Percentiles rank a stretch among this genome's conserved stretches.
Evolutionary conservation across 805 yeast species (phyloP).

Genomic region (Ogataea kodamae): DNA sequence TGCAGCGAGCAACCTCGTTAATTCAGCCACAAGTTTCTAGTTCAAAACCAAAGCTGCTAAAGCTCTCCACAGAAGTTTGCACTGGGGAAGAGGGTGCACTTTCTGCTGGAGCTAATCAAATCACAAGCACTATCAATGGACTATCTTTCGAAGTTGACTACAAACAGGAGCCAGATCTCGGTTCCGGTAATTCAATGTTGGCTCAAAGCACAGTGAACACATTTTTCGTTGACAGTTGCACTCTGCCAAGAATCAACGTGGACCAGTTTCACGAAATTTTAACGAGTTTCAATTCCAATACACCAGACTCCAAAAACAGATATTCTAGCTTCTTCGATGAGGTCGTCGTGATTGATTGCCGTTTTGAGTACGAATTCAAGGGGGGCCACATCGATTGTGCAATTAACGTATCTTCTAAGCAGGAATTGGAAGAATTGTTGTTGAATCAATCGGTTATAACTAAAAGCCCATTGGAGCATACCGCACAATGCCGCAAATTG

Average conservation of each 20-base stretch:
- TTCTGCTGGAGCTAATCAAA: constrained; percentile 25
- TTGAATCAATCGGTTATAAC: constrained; percentile 26
- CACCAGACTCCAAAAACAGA: constrained; percentile 29
- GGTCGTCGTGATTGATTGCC: constrained; percentile 71
- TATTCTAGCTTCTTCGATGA: constrained; percentile 50
- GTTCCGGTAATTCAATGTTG: constrained; percentile 23
- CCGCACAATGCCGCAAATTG: constrained; percentile 37
- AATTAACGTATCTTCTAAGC: constrained; percentile 67
- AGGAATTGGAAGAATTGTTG: constrained; percentile 60
- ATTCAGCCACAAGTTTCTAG: constrained; percentile 13
- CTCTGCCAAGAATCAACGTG: constrained; percentile 66
- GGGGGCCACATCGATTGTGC: constrained; percentile 94
- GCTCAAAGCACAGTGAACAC: constrained; percentile 38
- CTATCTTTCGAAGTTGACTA: constrained; percentile 4
- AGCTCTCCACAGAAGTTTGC: constrained; percentile 15
- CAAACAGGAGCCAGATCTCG: constrained; percentile 10
- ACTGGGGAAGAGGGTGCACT: constrained; percentile 11
- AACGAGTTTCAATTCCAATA: constrained; percentile 37
- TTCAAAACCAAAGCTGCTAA: constrained; percentile 13
- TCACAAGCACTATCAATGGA: constrained; percentile 25
- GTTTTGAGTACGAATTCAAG: constrained; percentile 85
- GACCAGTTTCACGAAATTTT: constrained; percentile 55
- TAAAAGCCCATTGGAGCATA: constrained; percentile 24
- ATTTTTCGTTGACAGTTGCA: constrained; percentile 48
- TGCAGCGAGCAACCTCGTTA: constrained; percentile 30